Evolutionary conservation across 495 filamentous ascomycete genomes (phyloP), one percentile per base, ranked within the genome.

Genomic region (Penicillium cataractarum): DNA sequence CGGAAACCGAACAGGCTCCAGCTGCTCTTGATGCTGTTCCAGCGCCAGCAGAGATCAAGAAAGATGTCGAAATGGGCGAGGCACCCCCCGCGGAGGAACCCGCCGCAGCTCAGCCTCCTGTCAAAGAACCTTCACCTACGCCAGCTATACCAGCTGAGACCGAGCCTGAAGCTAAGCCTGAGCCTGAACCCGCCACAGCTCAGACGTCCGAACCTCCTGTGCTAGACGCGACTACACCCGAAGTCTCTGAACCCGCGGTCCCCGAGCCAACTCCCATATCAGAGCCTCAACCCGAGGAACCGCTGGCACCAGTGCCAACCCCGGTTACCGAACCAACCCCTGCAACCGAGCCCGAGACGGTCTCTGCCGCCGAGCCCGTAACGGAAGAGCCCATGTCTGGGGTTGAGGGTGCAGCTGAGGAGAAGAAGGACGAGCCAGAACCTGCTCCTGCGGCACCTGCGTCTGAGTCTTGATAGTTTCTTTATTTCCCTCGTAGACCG

Each of bases 51-150:
- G 54, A 64, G 40, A 19, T 29, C 35, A 64, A 66, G 13, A 39
- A 55, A 32, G 63, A 68, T 51, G 13, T 57, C 6, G 50, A 58
- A 17, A 64, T 68, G 63, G 59, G 37, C 37, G 63, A 63, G 26
- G 52, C 54, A 8, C 40, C 61, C 12, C 53, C 29, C 35, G 10
- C 40, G 40, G 49, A 53, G 12, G 60, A 61, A 7, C n/a, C 29
- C 27, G n/a, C 37, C 21, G 35, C 56, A 50, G 17, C 17, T 19
- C 49, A 58, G 24, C 26, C 32, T 26, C 55, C 49, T n/a, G 40
- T 51, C 17, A 58, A 50, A 42, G 35, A 58, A 55, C 57, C 62
- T 2, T 52, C 35, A 10, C 32, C 44, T 9, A 29, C 39, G 37
- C 50, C 60, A n/a, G 24, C 42, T 50, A 3, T 44, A 27, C 6